Evolutionary conservation across 129 eudicot genomes (phyloP).

Genomic region (Helichrysum umbraculigerum): DNA sequence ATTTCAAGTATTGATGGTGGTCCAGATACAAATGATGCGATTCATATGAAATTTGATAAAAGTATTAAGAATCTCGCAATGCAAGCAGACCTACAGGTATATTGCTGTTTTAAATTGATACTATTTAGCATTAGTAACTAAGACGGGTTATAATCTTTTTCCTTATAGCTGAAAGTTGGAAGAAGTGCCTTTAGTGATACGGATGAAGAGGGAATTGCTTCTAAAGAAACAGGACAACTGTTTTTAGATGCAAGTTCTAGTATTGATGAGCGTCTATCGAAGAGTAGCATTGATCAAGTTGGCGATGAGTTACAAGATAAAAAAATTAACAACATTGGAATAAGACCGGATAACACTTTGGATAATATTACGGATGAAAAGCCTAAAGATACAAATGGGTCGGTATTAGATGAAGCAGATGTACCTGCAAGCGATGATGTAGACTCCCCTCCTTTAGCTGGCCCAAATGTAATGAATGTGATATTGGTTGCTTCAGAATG

Average conservation of each 20-base stretch:
- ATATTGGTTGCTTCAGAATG: slow-evolving; percentile 95
- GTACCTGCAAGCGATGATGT: slow-evolving; percentile 41
- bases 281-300: slow-evolving; percentile 3
- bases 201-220: slow-evolving; percentile 31
- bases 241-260: slow-evolving; percentile 17
- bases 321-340: slow-evolving; percentile 18
- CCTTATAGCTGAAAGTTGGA: slow-evolving; percentile 55
- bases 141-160: background rate
- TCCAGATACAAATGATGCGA: slow-evolving; percentile 44
- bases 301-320: slow-evolving; percentile 26
- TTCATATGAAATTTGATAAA: slow-evolving; percentile 60
- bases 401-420: slow-evolving; percentile 27
- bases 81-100: slow-evolving; percentile 59
- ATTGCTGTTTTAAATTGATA: background rate
- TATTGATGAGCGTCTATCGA: background rate
- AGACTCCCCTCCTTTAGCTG: slow-evolving; percentile 84
- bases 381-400: slow-evolving; percentile 29
- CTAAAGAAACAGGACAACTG: slow-evolving; percentile 28
- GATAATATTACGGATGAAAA: slow-evolving; percentile 31
- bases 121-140: background rate
- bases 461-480: slow-evolving; percentile 82
- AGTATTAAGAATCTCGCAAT: slow-evolving; percentile 51
- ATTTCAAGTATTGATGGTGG: slow-evolving; percentile 37
- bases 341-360: slow-evolving; percentile 15
- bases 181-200: slow-evolving; percentile 43